phyloP scores from a whole-genome alignment of 2,329 filamentous ascomycete species.

The Aspergillus tanneri region DNA sequence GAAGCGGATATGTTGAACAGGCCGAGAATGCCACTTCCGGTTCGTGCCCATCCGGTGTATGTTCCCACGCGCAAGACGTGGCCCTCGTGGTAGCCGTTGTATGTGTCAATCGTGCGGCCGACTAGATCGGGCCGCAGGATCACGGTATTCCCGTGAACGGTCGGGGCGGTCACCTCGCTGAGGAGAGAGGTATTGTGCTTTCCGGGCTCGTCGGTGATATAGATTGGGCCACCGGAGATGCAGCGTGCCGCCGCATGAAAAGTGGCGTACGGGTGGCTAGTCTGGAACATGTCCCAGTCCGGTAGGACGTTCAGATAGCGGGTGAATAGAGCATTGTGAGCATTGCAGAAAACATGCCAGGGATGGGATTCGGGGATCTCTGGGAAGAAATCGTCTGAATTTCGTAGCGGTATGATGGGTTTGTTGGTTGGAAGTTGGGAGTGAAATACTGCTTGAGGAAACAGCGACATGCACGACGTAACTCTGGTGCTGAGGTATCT shows the following conservation, averaged over 20 bases:
- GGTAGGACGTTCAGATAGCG: constrained; percentile 83
- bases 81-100: constrained; percentile 72
- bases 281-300: constrained; percentile 78
- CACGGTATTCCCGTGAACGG: constrained; percentile 69
- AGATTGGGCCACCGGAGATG: constrained; percentile 86
- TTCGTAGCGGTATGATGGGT: constrained; percentile 73
- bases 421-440: constrained; percentile 75
- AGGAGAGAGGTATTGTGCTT: constrained; percentile 75
- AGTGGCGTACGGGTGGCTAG: constrained; percentile 65
- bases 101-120: constrained; percentile 71
- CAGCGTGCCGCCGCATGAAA: constrained; percentile 91
- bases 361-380: constrained; percentile 75
- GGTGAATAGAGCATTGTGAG: constrained; percentile 80
- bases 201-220: constrained; percentile 87
- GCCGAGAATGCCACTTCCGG: constrained; percentile 74
- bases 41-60: constrained; percentile 67
- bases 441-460: constrained; percentile 81
- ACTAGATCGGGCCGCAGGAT: constrained; percentile 75
- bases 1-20: constrained; percentile 76
- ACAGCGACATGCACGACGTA: constrained; percentile 94
- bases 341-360: constrained; percentile 95
- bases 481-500: constrained; percentile 73
- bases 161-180: constrained; percentile 74
- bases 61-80: constrained; percentile 73
- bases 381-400: constrained; percentile 89